A percentile compares a stretch with the other conserved stretches of the same genome.
Evolutionary conservation across 1,284 basidiomycete species (phyloP).

Genomic region (Ceratobasidium sp.): DNA sequence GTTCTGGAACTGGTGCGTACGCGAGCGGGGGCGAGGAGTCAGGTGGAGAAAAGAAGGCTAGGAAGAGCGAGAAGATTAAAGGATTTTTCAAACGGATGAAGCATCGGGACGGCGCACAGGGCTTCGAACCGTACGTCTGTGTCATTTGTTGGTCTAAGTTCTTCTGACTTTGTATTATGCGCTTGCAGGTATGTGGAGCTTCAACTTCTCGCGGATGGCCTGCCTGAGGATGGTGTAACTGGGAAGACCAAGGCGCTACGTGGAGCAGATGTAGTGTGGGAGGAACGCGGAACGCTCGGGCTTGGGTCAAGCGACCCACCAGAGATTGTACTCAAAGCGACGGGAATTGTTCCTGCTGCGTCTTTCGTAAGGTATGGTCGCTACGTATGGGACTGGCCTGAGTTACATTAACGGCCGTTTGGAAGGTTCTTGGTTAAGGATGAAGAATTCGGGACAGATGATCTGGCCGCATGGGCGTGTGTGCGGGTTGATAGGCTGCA

Average conservation of each 20-base stretch:
- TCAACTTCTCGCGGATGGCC: constrained; percentile 25
- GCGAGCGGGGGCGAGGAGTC: neutral
- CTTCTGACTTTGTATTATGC: neutral
- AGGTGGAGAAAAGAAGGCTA: neutral
- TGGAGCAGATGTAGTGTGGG: constrained; percentile 33
- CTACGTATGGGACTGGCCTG: neutral
- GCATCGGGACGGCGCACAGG: constrained; percentile 23
- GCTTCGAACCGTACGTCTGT: constrained; percentile 28
- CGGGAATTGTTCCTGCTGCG: constrained; percentile 27
- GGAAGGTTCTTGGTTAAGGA: constrained; percentile 27
- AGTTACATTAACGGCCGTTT: neutral
- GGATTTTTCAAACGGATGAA: constrained; percentile 31
- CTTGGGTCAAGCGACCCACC: constrained; percentile 23
- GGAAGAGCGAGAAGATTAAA: constrained; percentile 15
- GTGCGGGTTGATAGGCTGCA: constrained; percentile 32
- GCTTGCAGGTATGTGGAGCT: constrained; percentile 15
- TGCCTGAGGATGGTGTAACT: constrained; percentile 17
- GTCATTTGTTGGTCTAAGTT: neutral
- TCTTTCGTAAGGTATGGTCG: constrained; percentile 19
- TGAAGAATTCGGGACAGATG: constrained; percentile 34
- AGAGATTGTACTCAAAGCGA: constrained; percentile 34
- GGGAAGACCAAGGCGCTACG: constrained; percentile 28
- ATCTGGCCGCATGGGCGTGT: constrained; percentile 27
- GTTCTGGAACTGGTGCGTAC: neutral
- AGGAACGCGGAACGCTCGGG: constrained; percentile 14